Evolutionary conservation across 768 basidiomycete genomes (phyloP), one percentile per base, ranked within the genome.

Genomic region (Auriculariales sp.): DNA sequence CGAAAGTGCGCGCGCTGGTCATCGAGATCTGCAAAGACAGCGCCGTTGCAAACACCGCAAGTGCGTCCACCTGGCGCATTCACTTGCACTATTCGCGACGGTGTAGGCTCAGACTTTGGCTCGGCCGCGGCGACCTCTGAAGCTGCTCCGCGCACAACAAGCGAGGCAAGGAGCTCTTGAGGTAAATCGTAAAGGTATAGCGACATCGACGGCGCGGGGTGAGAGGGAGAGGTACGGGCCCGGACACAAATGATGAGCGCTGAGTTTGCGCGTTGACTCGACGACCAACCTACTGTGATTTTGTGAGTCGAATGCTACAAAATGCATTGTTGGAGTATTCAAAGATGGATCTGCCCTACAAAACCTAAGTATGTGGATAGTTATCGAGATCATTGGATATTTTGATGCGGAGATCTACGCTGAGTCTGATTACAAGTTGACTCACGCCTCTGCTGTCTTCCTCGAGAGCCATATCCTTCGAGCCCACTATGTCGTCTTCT

Each of bases 1-100:
- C 81, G 79, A 62, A 87, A 95, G 64, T 98, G 94, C 1, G 67
- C 62, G 47, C 92, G 73, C 57, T 97, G 91, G 52, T 84, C 85
- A 29, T 84, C 78, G 4, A 98, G 74, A 51, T 82, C 79, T 11
- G 67, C 55, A 55, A 98, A 97, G 0, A 65, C 57, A 2, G 75
- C 72, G 3, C 79, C 83, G 15, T 78, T 69, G 57, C 88, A 91
- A 46, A 89, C 66, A 47, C 76, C 83, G 60, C 87, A 90, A 0
- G 79, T 68, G 50, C 77, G 69, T 30, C 75, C 68, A 28, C 72
- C 71, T 14, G 66, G 58, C 24, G 67, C 60, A 53, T 28, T 64
- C 48, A 31, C 61, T 44, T 17, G 58, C 34, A 46, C 66, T 61
- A 33, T 63, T 52, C 12, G 48, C 35, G 36, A 63, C 44, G 65